Evolutionary conservation across 2,329 filamentous ascomycete species (phyloP).

Genomic region (Dendryphion nanum): DNA sequence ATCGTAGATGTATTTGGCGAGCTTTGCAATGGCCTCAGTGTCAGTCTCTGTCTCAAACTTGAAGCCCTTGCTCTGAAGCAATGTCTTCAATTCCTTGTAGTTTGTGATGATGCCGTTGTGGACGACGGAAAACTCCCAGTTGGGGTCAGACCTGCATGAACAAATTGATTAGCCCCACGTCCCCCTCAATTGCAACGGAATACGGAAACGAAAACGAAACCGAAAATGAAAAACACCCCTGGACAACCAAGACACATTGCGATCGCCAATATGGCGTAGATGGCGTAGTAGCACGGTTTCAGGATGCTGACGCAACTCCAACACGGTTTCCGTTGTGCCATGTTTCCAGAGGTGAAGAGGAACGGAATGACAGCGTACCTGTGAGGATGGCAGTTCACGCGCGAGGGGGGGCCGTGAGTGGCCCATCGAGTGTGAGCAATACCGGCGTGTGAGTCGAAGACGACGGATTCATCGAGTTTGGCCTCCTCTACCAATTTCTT

Average conservation of each 20-base stretch:
- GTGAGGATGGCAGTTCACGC: constrained; percentile 97
- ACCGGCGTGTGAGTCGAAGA: constrained; percentile 96
- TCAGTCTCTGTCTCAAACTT: constrained; percentile 99
- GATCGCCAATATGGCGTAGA: constrained; percentile 1
- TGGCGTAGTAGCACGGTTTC: constrained; percentile 9
- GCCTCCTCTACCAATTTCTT: constrained; percentile 85
- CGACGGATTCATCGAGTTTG: constrained; percentile 82
- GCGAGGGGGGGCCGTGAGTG: constrained; percentile 91
- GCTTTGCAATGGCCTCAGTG: constrained; percentile 98
- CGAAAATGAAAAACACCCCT: too few species aligned
- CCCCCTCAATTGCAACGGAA: too few species aligned
- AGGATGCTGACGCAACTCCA: constrained; percentile 15
- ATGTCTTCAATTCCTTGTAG: constrained; percentile 98
- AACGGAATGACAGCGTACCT: constrained; percentile 59
- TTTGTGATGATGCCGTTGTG: constrained; percentile 99
- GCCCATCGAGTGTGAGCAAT: constrained; percentile 99
- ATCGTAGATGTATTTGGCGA: constrained; percentile 97
- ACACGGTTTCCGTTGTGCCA: too few species aligned
- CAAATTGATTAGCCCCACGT: constrained; percentile 20
- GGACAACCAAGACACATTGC: not conserved
- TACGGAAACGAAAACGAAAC: too few species aligned
- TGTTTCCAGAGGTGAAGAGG: constrained; percentile 4
- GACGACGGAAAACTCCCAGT: constrained; percentile 94
- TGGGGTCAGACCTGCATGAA: constrained; percentile 73
- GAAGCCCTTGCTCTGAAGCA: constrained; percentile 92